Base-by-base conservation (phyloP, 23 red algal species). In the Agarophyton chilense region DNA sequence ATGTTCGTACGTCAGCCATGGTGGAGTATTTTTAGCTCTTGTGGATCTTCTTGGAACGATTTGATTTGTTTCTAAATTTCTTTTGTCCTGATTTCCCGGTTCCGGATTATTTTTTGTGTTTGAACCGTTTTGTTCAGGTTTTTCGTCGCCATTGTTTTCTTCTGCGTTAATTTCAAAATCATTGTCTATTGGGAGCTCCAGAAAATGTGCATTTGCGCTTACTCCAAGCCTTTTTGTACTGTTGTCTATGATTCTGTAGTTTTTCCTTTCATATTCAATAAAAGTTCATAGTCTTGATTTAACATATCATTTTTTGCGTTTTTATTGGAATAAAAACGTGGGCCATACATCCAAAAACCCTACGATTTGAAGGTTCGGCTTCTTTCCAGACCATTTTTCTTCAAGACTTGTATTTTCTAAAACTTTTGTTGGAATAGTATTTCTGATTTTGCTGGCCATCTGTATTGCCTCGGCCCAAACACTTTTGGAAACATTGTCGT, bases 1-100 rank as follows among this genome's bases (percentile, higher is more conserved):
- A 78, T 78, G 39, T 34, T 78, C 72, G 24, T 78, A 78, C 50
- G 72, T 78, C 9, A 78, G 72, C 72, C 72, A 78, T 50, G 50
- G 28, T 51, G 72, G 72, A 10, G 12, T 4, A 50, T 26, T 50
- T 22, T n/a, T 22, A 14, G 28, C 7, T 51, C 72, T 50, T 4
- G 12, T 41, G 36, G 14, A 35, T 67, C 62, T 67, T 4, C 62
- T 12, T 36, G 31, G 18, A 40, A 12, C 18, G 5, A 38, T 4
- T 67, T 67, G 32, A 17, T 35, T 4, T 36, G 2, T 26, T 38
- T 32, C 32, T 2, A 9, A 35, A 38, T 67, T 38, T 67, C 10
- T 22, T 56, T 24, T 17, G 19, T 56, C 19, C 4, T 56, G 13
- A 10, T 56, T 24, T 14, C 4, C 12, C n/a, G n/a, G n/a, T 47